Percentiles rank a stretch among this genome's conserved stretches.
Conservation (phyloP, 1,284 basidiomycete genomes). For the Papiliotrema flavescens region DNA sequence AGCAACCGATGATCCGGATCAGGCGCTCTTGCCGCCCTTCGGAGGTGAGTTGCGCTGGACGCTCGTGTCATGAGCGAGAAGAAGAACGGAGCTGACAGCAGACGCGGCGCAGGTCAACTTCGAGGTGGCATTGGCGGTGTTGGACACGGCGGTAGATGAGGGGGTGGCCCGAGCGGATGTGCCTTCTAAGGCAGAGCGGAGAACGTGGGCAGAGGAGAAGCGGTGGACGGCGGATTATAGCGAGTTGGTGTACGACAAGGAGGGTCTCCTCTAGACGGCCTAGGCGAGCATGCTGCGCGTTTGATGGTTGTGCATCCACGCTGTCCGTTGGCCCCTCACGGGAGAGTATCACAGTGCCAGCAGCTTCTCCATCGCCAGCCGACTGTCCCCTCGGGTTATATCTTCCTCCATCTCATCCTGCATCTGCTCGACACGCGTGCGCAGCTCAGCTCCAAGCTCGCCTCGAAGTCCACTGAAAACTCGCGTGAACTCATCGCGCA, state of each 20-base stretch:
- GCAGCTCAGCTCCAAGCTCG: neutral
- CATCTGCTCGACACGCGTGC: neutral
- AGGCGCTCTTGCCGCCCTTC: conserved; percentile 51
- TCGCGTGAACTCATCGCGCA: neutral
- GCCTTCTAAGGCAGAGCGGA: conserved; percentile 55
- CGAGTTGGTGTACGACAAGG: conserved; percentile 61
- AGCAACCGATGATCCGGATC: conserved; percentile 61
- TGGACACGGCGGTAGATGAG: conserved; percentile 68
- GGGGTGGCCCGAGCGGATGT: conserved; percentile 61
- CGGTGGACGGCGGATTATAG: conserved; percentile 57
- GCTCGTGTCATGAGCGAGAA: neutral
- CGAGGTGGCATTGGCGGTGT: conserved; percentile 72
- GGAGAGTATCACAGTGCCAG: neutral
- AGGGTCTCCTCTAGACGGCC: conserved; percentile 47
- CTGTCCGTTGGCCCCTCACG: no score
- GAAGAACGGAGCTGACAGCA: conserved; percentile 44
- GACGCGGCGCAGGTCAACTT: conserved; percentile 68
- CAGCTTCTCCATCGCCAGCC: neutral
- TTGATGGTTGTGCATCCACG: no score
- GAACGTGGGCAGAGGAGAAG: conserved; percentile 49
- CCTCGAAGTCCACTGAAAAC: neutral
- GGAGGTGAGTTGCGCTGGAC: conserved; percentile 20
- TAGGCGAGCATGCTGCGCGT: neutral
- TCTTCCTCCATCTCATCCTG: neutral
- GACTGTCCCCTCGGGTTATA: neutral